Evolutionary conservation across 331 rosid species (phyloP).

Genomic region (Rhamnella rubrinervis): DNA sequence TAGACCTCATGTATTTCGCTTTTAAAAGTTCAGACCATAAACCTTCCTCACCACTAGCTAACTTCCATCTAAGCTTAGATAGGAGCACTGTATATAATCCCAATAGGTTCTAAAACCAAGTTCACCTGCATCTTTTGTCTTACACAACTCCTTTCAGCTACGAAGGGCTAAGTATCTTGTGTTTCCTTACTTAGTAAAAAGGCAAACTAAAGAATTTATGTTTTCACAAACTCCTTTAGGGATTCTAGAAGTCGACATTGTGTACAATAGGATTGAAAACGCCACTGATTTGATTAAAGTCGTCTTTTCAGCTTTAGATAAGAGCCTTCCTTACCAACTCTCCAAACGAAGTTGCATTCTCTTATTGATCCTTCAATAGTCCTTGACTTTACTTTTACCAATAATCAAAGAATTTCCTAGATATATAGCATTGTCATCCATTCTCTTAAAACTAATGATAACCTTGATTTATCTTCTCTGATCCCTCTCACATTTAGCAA

Average conservation of each 20-base stretch:
- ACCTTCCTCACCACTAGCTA: no score
- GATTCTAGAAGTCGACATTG: neutral
- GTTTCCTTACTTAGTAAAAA: no score
- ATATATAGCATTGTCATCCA: neutral
- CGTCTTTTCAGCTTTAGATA: no score
- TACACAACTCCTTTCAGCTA: neutral
- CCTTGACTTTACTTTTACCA: no score
- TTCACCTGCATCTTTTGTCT: neutral
- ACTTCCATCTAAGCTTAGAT: neutral
- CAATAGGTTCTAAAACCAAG: neutral
- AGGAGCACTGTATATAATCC: neutral
- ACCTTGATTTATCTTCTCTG: neutral
- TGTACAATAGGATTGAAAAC: neutral
- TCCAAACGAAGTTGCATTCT: no score
- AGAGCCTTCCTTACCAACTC: no score
- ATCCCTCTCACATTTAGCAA: neutral
- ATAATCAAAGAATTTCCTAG: neutral
- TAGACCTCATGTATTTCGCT: no score
- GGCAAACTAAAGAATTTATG: neutral
- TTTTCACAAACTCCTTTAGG: neutral
- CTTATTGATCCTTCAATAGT: no score
- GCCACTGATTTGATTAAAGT: neutral
- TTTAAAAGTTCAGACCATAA: no score
- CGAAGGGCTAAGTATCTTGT: neutral
- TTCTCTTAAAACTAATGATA: neutral